phyloP scores from a whole-genome alignment of 345 rosid genomes.

The Balakata baccata region DNA sequence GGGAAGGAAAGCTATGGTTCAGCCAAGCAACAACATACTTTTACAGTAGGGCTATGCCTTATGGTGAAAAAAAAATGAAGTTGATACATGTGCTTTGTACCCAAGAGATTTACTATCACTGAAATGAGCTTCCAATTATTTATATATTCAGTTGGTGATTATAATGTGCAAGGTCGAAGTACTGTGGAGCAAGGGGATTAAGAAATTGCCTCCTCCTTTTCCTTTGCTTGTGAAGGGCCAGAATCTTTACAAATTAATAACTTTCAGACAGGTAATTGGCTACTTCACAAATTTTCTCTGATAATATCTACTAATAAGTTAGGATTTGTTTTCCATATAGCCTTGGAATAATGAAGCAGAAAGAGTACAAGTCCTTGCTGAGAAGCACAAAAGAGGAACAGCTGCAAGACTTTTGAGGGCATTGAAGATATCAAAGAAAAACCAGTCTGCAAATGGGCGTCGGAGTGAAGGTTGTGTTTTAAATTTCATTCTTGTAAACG shows the following conservation, averaged over 20 bases:
- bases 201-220: slow-evolving; percentile 48
- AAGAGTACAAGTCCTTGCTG: slow-evolving; percentile 44
- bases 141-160: slow-evolving; percentile 18
- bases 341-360: slow-evolving; percentile 51
- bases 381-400: slow-evolving; percentile 60
- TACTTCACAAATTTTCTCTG: not conserved
- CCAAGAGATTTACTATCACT: not conserved
- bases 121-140: slow-evolving; percentile 14
- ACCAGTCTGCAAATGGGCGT: slow-evolving; percentile 32
- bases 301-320: not conserved
- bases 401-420: slow-evolving; percentile 52
- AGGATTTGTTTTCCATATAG: slow-evolving; percentile 27
- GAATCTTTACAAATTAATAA: slow-evolving; percentile 55
- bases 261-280: slow-evolving; percentile 48
- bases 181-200: slow-evolving; percentile 56
- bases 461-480: slow-evolving; percentile 6
- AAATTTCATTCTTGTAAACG: not conserved
- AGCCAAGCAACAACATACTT: slow-evolving; percentile 71
- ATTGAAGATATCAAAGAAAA: slow-evolving; percentile 35
- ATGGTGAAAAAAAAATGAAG: not conserved
- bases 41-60: slow-evolving; percentile 41
- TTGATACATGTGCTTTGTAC: slow-evolving; percentile 4
- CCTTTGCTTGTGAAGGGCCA: slow-evolving; percentile 69
- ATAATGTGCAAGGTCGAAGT: slow-evolving; percentile 51
- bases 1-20: slow-evolving; percentile 71